These are phyloP conservation scores for Colletotrichum sp. DNA, from an alignment of 2,329 filamentous ascomycete species.

Conservation along the genomic window DNA sequence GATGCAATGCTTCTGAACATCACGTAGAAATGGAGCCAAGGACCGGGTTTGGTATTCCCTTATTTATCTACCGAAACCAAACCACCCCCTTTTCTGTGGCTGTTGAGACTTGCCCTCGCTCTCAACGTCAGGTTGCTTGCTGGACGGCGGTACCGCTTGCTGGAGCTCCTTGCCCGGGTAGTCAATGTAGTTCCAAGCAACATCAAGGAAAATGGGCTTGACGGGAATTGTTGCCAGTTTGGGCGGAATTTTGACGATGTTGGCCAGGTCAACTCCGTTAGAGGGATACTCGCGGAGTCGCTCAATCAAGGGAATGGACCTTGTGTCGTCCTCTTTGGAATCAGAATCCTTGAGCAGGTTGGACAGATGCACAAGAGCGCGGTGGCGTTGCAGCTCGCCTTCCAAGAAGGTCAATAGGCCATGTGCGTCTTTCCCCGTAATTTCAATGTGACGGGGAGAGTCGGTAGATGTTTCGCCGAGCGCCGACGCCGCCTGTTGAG, in stretches of 20 bases:
- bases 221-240: slow-evolving; percentile 83
- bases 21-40: neutral
- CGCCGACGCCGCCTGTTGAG: slow-evolving; percentile 53
- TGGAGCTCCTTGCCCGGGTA: slow-evolving; percentile 71
- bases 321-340: slow-evolving; percentile 47
- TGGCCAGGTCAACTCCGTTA: slow-evolving; percentile 73
- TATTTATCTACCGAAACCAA: slow-evolving; percentile 67
- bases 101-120: slow-evolving; percentile 40
- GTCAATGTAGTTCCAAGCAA: slow-evolving; percentile 96
- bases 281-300: slow-evolving; percentile 77
- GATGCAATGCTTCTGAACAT: neutral
- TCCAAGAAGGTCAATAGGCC: slow-evolving; percentile 68
- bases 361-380: slow-evolving; percentile 84
- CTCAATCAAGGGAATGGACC: slow-evolving; percentile 69
- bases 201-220: slow-evolving; percentile 94
- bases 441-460: slow-evolving; percentile 69
- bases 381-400: slow-evolving; percentile 78
- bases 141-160: slow-evolving; percentile 24
- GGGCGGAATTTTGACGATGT: slow-evolving; percentile 87
- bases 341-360: slow-evolving; percentile 59
- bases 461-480: slow-evolving; percentile 38
- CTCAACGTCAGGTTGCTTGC: slow-evolving; percentile 1
- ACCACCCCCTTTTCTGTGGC: slow-evolving; percentile 75
- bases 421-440: slow-evolving; percentile 63
- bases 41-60: neutral